Evolutionary conservation across 441 rosid genomes (phyloP), one percentile per base, ranked within the genome.

Genomic region (Dalechampia spathulata): DNA sequence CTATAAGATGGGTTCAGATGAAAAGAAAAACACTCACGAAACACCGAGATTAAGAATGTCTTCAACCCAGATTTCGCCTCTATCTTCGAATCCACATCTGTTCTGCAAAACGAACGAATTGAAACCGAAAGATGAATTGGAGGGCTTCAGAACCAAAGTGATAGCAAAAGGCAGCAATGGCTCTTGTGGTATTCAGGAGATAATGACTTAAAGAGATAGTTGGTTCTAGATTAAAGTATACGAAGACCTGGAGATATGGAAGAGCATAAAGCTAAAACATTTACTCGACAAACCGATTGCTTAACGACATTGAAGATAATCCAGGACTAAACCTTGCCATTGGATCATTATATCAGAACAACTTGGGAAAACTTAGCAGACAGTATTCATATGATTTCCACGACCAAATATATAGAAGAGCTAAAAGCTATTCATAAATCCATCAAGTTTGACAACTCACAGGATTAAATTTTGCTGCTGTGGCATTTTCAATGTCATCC

Each of bases 1-100:
- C 17, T 17, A 27, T 58, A 26, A 17, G 7, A 12, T 27, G 16
- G 17, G 37, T 5, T 9, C 0, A 25, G 67, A 49, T 52, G 22
- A 22, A 62, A 20, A 70, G 21, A 52, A 74, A 3, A n/a, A 27
- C 53, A 87, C 98, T 83, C 77, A 91, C 96, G 78, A 82, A 71
- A 91, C 78, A 41, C 98, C 96, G 41, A 86, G 95, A 71, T 92
- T 83, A 61, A 92, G 99, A 80, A 86, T 89, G 78, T 87, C 87
- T 71, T 89, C 71, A 59, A 89, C 97, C 96, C 93, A 88, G 63
- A 91, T 80, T 66, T 91, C 96, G 20, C 90, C 97, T 69, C 73
- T 87, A 65, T 71, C 83, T 76, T 86, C 92, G 25, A 89, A 93
- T 52, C 97, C 96, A 57, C 99, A 93, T 78, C 90, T 83, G 72